Conservation (phyloP, 495 filamentous ascomycete genomes). For the Sordaria brevicollis region DNA sequence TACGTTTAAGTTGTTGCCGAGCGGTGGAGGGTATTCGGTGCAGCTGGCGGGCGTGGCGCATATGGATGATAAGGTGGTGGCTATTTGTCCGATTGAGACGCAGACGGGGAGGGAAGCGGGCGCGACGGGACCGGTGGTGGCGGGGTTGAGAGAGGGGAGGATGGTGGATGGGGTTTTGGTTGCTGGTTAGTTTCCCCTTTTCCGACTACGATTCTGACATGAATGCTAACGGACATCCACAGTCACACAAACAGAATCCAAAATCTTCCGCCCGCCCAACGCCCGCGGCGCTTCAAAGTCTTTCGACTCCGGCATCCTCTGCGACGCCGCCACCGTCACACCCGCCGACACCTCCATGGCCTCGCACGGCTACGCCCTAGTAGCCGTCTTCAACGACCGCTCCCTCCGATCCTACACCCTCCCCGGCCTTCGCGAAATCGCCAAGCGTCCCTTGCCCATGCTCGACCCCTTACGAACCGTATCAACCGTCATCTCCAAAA, state of each 20-base stretch:
- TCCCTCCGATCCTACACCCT: constrained; percentile 70
- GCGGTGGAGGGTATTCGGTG: constrained; percentile 60
- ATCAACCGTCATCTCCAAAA: constrained; percentile 56
- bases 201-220: neutral
- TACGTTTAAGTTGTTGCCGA: constrained; percentile 83
- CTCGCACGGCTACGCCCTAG: constrained; percentile 62
- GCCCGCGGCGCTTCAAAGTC: constrained; percentile 80
- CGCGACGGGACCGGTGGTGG: constrained; percentile 64
- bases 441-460: constrained; percentile 48
- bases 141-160: constrained; percentile 56
- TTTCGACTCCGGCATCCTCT: constrained; percentile 66
- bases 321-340: constrained; percentile 64
- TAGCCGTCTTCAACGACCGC: constrained; percentile 76
- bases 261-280: constrained; percentile 76
- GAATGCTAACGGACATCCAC: neutral
- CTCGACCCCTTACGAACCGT: constrained; percentile 64
- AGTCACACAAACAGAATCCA: constrained; percentile 65
- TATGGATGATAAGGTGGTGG: constrained; percentile 63
- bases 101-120: constrained; percentile 65
- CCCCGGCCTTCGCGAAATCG: constrained; percentile 77
- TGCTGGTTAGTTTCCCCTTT: constrained; percentile 30
- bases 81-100: constrained; percentile 65
- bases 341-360: constrained; percentile 65
- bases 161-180: constrained; percentile 61
- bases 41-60: constrained; percentile 54